These are phyloP conservation scores for Petrea volubilis DNA, from an alignment of 257 asterid genomes.

Conservation along the genomic window DNA sequence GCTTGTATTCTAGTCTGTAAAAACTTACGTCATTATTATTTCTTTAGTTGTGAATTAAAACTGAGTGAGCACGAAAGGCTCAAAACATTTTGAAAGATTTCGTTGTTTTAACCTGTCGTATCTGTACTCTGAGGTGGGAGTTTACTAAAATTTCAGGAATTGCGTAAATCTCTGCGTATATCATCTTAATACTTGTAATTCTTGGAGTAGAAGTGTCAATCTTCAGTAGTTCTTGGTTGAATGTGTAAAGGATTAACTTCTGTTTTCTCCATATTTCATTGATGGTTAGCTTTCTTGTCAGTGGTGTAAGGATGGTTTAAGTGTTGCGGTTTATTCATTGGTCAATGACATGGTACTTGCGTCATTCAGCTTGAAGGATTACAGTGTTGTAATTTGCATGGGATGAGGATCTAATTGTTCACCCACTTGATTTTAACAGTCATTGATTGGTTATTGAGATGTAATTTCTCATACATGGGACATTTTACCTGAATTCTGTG, in stretches of 20 bases:
- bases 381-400: background rate
- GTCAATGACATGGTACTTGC: background rate
- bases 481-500: background rate
- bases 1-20: background rate
- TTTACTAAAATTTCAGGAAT: slow-evolving; percentile 12
- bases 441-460: background rate
- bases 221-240: background rate
- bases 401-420: background rate
- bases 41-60: background rate
- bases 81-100: background rate
- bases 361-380: background rate
- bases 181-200: background rate
- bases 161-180: background rate
- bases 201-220: background rate
- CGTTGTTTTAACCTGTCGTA: slow-evolving; percentile 4
- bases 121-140: slow-evolving; percentile 9
- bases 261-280: background rate
- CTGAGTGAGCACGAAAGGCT: slow-evolving; percentile 11
- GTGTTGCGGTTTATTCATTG: background rate
- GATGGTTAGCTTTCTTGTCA: background rate
- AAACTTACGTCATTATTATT: background rate
- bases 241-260: background rate
- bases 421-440: background rate
- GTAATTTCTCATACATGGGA: background rate
- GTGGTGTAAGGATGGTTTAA: background rate